Percentiles rank a stretch among this genome's conserved stretches.
phyloP scores from a whole-genome alignment of 305 asterid genomes.

The Solanum hybrid region DNA sequence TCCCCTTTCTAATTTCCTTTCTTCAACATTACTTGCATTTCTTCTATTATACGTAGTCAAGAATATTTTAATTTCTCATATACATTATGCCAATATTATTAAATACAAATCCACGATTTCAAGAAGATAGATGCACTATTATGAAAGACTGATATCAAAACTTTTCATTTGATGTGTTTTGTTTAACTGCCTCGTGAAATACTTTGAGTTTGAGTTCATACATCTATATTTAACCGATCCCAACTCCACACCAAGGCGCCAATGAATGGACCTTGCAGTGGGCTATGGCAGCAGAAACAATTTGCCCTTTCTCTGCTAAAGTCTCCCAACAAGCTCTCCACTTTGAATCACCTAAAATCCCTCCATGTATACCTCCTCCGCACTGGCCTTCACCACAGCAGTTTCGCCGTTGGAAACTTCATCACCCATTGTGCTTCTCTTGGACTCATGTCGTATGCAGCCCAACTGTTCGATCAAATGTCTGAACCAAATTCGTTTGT shows the following conservation, averaged over 20 bases:
- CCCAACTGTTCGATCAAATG: conserved; percentile 13
- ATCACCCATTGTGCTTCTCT: neutral
- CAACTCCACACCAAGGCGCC: neutral
- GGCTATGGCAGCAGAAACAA: neutral
- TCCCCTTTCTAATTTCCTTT: neutral
- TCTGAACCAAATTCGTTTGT: conserved; percentile 13
- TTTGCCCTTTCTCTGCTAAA: conserved; percentile 2
- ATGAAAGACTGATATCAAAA: neutral
- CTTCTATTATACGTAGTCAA: neutral
- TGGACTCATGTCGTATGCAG: conserved; percentile 10
- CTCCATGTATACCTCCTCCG: conserved; percentile 13
- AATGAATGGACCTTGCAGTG: neutral
- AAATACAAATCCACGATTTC: neutral
- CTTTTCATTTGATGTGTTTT: neutral
- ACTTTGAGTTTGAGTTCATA: neutral
- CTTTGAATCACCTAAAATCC: conserved; percentile 8
- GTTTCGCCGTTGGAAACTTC: conserved; percentile 10
- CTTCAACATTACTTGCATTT: neutral
- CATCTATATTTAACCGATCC: neutral
- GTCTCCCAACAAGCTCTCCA: neutral
- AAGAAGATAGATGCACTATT: neutral
- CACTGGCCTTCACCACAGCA: neutral
- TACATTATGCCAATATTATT: neutral
- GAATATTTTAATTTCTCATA: neutral
- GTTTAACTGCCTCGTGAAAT: neutral